phyloP scores from a whole-genome alignment of 345 rosid species.

The Clausena lansium region DNA sequence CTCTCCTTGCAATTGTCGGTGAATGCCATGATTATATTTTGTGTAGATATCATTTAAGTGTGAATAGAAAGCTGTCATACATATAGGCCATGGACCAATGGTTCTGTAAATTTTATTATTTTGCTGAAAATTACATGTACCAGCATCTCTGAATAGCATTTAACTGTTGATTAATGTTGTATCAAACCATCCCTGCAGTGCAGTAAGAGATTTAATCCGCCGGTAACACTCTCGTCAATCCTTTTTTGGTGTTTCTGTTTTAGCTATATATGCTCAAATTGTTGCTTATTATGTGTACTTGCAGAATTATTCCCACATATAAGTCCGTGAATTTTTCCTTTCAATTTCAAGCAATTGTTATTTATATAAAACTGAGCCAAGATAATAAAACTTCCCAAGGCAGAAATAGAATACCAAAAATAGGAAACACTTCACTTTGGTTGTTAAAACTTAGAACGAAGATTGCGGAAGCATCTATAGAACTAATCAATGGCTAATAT shows the following conservation, averaged over 20 bases:
- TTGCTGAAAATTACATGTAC: background rate
- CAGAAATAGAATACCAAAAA: background rate
- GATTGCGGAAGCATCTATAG: background rate
- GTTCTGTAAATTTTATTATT: background rate
- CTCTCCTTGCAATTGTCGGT: background rate
- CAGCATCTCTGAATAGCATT: background rate
- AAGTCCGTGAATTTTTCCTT: background rate
- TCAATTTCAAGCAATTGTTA: no score
- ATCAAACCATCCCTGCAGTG: background rate
- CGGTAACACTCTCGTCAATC: background rate
- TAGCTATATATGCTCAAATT: background rate
- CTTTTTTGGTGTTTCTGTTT: background rate
- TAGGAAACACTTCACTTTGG: no score
- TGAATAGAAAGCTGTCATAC: background rate
- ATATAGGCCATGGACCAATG: background rate
- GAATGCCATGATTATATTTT: conserved; percentile 2
- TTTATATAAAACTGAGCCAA: no score
- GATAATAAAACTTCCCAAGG: background rate
- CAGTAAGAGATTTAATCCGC: background rate
- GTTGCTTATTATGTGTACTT: no score
- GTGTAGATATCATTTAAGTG: conserved; percentile 2
- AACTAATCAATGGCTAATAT: no score
- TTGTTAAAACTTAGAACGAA: background rate
- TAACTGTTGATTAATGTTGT: background rate
- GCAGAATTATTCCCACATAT: background rate